These are phyloP conservation scores for Fusarium chaquense DNA, from an alignment of 2,329 filamentous ascomycete genomes.

Conservation along the genomic window DNA sequence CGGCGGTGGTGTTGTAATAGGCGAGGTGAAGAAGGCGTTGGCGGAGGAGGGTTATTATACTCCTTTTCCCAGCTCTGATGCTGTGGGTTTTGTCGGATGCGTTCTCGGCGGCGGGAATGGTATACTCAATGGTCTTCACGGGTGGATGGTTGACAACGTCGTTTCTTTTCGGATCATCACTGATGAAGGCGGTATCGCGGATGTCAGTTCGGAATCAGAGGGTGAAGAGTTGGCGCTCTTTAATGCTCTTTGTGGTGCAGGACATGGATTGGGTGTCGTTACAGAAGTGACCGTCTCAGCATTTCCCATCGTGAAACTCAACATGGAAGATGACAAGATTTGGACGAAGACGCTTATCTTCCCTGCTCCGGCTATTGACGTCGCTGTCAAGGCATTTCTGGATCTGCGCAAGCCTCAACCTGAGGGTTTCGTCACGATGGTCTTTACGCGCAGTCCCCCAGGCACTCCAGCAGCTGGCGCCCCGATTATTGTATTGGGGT, in stretches of 20 bases:
- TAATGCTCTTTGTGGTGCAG: conserved; percentile 51
- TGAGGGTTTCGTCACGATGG: conserved; percentile 36
- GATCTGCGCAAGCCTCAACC: conserved; percentile 32
- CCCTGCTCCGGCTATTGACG: conserved; percentile 36
- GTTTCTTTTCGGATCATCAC: conserved; percentile 48
- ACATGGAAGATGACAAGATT: conserved; percentile 47
- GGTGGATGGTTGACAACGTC: conserved; percentile 52
- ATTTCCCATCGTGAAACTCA: conserved; percentile 44
- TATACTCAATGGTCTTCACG: conserved; percentile 47
- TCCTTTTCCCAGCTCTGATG: conserved; percentile 45
- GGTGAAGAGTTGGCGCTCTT: conserved; percentile 48
- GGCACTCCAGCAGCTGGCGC: conserved; percentile 47
- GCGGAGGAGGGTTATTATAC: conserved; percentile 50
- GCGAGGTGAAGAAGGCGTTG: conserved; percentile 46
- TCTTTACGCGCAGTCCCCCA: conserved; percentile 49
- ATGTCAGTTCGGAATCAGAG: conserved; percentile 22
- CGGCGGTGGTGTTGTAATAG: conserved; percentile 48
- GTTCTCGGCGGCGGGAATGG: conserved; percentile 48
- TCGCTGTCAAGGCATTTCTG: conserved; percentile 42
- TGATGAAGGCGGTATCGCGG: conserved; percentile 21
- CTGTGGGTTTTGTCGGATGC: conserved; percentile 47
- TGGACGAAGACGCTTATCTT: conserved; percentile 52
- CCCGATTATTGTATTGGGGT: conserved; percentile 47
- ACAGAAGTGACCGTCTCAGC: conserved; percentile 45
- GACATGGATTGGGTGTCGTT: conserved; percentile 52